phyloP scores from a whole-genome alignment of 306 rosid genomes.

The Astragalus glycyphyllos region DNA sequence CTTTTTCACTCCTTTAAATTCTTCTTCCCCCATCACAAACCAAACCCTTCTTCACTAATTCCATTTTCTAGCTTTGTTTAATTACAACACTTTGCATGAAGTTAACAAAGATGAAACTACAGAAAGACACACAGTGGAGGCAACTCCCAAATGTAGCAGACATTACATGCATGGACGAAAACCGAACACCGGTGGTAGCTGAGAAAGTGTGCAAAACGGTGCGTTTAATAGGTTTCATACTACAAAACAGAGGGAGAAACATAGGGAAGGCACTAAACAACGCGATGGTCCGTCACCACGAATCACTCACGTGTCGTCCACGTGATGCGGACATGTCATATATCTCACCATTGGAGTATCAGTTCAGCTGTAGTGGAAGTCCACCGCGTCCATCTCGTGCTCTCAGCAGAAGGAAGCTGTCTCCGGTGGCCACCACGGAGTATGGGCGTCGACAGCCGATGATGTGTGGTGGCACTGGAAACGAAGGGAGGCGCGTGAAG shows the following conservation, averaged over 20 bases:
- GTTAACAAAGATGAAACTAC: conserved; percentile 36
- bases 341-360: conserved; percentile 52
- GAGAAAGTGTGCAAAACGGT: conserved; percentile 52
- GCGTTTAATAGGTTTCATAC: conserved; percentile 46
- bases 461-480: conserved; percentile 36
- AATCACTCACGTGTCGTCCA: conserved; percentile 52
- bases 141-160: conserved; percentile 39
- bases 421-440: conserved; percentile 24
- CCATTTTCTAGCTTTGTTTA: not conserved
- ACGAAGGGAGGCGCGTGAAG: conserved; percentile 41
- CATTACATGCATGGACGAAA: conserved; percentile 49
- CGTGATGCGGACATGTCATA: conserved; percentile 47
- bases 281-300: conserved; percentile 48
- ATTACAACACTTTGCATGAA: not conserved
- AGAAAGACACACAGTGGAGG: conserved; percentile 14
- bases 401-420: conserved; percentile 30
- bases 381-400: conserved; percentile 46
- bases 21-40: conserved; percentile 25
- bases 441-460: not conserved
- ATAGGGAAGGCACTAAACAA: conserved; percentile 50
- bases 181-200: conserved; percentile 36
- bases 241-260: conserved; percentile 53
- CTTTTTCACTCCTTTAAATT: conserved; percentile 41
- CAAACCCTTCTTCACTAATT: conserved; percentile 34
- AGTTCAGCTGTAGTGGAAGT: conserved; percentile 56